phyloP scores from a whole-genome alignment of 805 yeast species.

The Starmerella potacharoeniae region DNA sequence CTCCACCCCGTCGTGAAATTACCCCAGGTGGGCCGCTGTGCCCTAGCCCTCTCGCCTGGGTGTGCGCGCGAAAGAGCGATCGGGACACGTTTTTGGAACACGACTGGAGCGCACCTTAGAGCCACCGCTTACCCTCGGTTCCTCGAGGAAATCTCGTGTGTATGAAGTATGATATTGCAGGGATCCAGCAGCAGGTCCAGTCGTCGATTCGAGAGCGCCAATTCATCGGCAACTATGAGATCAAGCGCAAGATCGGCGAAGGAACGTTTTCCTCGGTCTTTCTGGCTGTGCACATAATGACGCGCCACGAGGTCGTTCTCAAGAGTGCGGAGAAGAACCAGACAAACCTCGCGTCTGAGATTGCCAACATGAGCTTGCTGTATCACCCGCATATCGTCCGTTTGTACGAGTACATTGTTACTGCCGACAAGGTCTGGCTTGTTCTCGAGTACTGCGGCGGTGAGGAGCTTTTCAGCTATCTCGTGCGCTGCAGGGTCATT shows the following conservation, averaged over 20 bases:
- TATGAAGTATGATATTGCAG: conserved; percentile 13
- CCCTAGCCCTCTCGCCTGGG: too few species aligned
- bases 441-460: conserved; percentile 76
- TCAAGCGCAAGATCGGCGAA: conserved; percentile 68
- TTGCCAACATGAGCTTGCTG: conserved; percentile 75
- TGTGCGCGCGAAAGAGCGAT: too few species aligned
- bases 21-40: too few species aligned
- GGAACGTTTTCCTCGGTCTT: conserved; percentile 86
- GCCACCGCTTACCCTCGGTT: too few species aligned
- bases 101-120: too few species aligned
- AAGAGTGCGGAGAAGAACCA: conserved; percentile 68
- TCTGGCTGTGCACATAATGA: conserved; percentile 64
- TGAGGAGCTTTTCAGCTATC: conserved; percentile 31
- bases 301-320: conserved; percentile 66
- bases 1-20: too few species aligned
- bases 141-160: neutral
- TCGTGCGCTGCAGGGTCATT: conserved; percentile 26
- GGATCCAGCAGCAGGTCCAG: conserved; percentile 15
- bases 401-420: conserved; percentile 72
- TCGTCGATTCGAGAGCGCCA: conserved; percentile 5
- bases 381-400: conserved; percentile 73
- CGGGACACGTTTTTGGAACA: too few species aligned
- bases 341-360: conserved; percentile 81
- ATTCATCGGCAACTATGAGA: conserved; percentile 64
- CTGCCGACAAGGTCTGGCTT: conserved; percentile 73